Base-by-base conservation (phyloP, 345 rosid genomes). In the Camelina neglecta region DNA sequence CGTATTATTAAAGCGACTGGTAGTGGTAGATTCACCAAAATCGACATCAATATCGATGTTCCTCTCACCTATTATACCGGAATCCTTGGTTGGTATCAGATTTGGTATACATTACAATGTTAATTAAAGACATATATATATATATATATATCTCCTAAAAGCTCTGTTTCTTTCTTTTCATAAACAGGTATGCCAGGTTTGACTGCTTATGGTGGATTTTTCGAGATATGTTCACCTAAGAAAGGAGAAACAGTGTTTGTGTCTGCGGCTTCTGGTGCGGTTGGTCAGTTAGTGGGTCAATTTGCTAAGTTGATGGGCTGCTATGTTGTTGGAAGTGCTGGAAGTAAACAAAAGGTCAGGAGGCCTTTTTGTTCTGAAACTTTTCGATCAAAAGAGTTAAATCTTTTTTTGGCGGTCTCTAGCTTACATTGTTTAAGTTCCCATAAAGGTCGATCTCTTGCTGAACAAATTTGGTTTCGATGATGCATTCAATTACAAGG, bases 241-340 rank as follows among this genome's bases (percentile, higher is more conserved):
- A 71, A 81, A 72, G 90, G 88, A 35, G 90, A 86, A 29, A 54
- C 55, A 2, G 82, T 83, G 13, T 88, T 66, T 26, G 78, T 86
- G n/a, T 85, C 89, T 0, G 88, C 84, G 1, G 90, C 90, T 13
- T 73, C 80, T 0, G 93, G 93, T 13, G 93, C 87, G 1, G 83
- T 85, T 24, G 88, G 88, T 44, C 88, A 86, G 79, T 86, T 86
- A 11, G 88, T 88, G 13, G 92, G 92, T 2, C 88, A 88, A 49
- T 77, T 88, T 44, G 89, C 88, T 2, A 86, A 88, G 72, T 62
- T 80, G 21, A 33, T 54, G 55, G 89, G 84, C 21, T 88, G 89
- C 71, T 83, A 83, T 67, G 88, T 86, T 41, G 88, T 88, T 48
- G 89, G 84, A 44, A 85, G 90, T 63, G 85, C 84, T 10, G 84